Evolutionary conservation across 257 asterid species (phyloP).

Genomic region (Solanum chaucha): DNA sequence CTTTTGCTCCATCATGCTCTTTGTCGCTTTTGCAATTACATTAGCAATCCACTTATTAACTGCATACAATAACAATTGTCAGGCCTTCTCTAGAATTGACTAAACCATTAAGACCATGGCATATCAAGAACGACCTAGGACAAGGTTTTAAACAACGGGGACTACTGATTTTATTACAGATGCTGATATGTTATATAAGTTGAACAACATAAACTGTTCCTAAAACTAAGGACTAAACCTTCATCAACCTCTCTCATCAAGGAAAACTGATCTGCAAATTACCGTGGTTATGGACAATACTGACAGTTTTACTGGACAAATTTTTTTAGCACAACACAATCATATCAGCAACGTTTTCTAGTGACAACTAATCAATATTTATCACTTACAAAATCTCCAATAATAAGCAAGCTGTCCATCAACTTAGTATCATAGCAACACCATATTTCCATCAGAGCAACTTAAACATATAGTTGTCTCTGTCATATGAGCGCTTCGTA

Average conservation of each 20-base stretch:
- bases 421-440: neutral
- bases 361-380: neutral
- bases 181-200: neutral
- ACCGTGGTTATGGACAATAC: neutral
- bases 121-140: neutral
- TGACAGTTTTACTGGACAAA: neutral
- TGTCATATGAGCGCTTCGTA: neutral
- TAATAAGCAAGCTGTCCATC: neutral
- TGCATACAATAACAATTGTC: slow-evolving; percentile 7
- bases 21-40: slow-evolving; percentile 78
- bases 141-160: neutral
- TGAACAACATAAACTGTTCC: neutral
- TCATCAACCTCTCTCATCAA: neutral
- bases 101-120: neutral
- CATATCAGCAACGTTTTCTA: neutral
- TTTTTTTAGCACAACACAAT: neutral
- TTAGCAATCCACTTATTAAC: slow-evolving; percentile 99
- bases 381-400: neutral
- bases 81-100: neutral
- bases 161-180: neutral
- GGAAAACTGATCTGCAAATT: neutral
- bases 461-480: neutral
- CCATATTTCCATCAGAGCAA: neutral
- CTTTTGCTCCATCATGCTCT: slow-evolving; percentile 91
- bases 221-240: neutral